These are phyloP conservation scores for Candida dendrica DNA, from an alignment of 805 yeast genomes.

Conservation along the genomic window DNA sequence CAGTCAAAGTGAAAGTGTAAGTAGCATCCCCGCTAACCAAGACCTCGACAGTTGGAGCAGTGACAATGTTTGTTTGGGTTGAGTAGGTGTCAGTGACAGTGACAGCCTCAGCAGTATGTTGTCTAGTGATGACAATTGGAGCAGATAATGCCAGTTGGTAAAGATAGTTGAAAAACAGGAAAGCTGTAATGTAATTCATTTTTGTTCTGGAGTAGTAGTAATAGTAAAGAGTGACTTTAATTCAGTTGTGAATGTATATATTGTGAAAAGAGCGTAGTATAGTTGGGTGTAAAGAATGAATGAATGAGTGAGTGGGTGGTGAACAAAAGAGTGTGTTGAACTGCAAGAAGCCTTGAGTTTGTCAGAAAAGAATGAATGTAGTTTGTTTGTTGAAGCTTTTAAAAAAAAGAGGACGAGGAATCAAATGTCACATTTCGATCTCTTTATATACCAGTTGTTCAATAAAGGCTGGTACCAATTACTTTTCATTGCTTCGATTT, in stretches of 20 bases:
- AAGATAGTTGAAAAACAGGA: constrained; percentile 6
- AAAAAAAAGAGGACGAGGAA: too few relatives aligned
- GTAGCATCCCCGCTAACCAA: constrained; percentile 30
- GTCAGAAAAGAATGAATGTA: not conserved
- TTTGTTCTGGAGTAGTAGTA: not conserved
- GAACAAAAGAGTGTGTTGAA: not conserved
- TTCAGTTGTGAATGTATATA: not conserved
- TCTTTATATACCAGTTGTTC: not conserved
- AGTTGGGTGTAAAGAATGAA: not conserved
- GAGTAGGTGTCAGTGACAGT: constrained; percentile 36
- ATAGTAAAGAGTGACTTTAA: constrained; percentile 1
- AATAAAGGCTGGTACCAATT: not conserved
- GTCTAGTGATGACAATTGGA: constrained; percentile 40
- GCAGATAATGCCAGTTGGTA: constrained; percentile 25
- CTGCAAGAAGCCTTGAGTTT: not conserved
- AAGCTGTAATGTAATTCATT: constrained; percentile 10
- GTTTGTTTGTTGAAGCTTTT: not conserved
- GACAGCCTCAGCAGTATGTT: constrained; percentile 49
- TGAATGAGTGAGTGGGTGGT: not conserved
- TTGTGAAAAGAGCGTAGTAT: not conserved
- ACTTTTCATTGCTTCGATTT: not conserved
- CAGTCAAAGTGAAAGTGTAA: constrained; percentile 27
- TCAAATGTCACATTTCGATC: not conserved
- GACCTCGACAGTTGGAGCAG: constrained; percentile 35
- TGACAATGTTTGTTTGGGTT: constrained; percentile 28